Percentiles rank a stretch among this genome's conserved stretches.
These are phyloP conservation scores for Phytophthora sojae DNA, from an alignment of 352 stramenopile genomes.

Conservation along the genomic window DNA sequence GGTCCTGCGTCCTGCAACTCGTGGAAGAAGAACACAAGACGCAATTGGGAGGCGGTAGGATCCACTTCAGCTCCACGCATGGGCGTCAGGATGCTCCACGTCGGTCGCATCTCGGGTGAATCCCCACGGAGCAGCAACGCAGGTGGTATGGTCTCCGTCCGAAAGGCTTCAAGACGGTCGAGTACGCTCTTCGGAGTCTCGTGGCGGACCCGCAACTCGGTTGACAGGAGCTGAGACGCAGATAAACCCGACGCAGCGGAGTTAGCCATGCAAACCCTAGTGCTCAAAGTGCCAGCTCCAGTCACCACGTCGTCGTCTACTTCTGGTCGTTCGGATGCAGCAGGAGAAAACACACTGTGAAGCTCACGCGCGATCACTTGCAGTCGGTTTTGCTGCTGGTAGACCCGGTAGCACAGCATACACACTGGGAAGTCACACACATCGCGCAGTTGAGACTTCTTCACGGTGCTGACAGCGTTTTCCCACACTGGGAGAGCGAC, in stretches of 20 bases:
- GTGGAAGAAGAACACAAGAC: constrained; percentile 85
- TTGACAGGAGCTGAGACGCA: constrained; percentile 23
- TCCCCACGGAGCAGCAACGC: constrained; percentile 23
- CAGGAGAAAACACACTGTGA: constrained; percentile 24
- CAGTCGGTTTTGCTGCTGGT: constrained; percentile 72
- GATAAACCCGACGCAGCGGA: constrained; percentile 25
- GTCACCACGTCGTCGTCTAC: not conserved
- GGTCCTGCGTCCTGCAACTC: constrained; percentile 79
- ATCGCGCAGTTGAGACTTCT: constrained; percentile 39
- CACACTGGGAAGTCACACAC: constrained; percentile 72
- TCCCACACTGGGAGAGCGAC: constrained; percentile 67
- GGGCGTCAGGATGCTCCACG: constrained; percentile 21
- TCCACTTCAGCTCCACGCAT: constrained; percentile 61
- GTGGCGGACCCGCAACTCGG: constrained; percentile 16
- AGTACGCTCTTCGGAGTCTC: constrained; percentile 27
- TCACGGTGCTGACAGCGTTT: constrained; percentile 48
- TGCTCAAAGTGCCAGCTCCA: not conserved
- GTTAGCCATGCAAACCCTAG: constrained; percentile 19
- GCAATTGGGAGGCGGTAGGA: constrained; percentile 73
- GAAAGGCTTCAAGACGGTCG: constrained; percentile 25
- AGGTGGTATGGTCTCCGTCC: constrained; percentile 31
- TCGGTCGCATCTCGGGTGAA: constrained; percentile 23
- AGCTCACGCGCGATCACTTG: constrained; percentile 57
- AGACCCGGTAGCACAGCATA: constrained; percentile 79
- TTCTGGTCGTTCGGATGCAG: constrained; percentile 4